Conservation (phyloP, 192 early-diverging fungal genomes). For the Coemansia sp. region DNA sequence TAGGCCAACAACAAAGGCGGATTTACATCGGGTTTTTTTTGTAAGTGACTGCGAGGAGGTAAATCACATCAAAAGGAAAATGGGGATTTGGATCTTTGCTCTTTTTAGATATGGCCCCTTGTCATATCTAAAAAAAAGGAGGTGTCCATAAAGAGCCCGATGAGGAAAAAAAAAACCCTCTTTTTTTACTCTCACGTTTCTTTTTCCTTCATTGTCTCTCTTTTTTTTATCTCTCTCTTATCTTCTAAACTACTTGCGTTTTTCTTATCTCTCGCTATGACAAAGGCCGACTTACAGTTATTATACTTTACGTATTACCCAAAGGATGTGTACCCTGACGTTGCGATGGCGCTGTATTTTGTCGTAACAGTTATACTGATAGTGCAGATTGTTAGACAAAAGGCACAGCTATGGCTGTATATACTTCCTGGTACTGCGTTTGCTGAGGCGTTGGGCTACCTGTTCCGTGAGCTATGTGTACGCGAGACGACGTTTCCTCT, state of each 20-base stretch:
- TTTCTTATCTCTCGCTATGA: background rate
- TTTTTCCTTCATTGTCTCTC: background rate
- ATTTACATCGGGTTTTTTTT: too few relatives aligned
- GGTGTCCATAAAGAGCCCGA: too few relatives aligned
- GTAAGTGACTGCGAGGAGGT: too few relatives aligned
- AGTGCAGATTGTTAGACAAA: slow-evolving; percentile 16
- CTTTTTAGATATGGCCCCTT: too few relatives aligned
- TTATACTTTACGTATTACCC: slow-evolving; percentile 50
- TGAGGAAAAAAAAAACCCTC: background rate
- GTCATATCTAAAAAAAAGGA: too few relatives aligned
- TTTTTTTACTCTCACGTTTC: background rate
- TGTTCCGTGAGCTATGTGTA: slow-evolving; percentile 40
- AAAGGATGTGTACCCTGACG: slow-evolving; percentile 30
- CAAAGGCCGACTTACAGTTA: slow-evolving; percentile 14
- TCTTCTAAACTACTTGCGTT: background rate
- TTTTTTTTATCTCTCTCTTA: background rate
- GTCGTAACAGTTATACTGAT: slow-evolving; percentile 13
- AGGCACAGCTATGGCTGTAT: slow-evolving; percentile 37
- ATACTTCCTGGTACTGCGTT: slow-evolving; percentile 41
- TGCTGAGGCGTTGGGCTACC: slow-evolving; percentile 37
- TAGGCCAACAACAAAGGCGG: too few relatives aligned
- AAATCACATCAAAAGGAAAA: too few relatives aligned
- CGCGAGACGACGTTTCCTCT: slow-evolving; percentile 38
- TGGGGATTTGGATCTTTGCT: too few relatives aligned
- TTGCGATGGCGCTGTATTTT: slow-evolving; percentile 27